Conservation (phyloP, 495 filamentous ascomycete genomes). For the Halenospora varia region DNA sequence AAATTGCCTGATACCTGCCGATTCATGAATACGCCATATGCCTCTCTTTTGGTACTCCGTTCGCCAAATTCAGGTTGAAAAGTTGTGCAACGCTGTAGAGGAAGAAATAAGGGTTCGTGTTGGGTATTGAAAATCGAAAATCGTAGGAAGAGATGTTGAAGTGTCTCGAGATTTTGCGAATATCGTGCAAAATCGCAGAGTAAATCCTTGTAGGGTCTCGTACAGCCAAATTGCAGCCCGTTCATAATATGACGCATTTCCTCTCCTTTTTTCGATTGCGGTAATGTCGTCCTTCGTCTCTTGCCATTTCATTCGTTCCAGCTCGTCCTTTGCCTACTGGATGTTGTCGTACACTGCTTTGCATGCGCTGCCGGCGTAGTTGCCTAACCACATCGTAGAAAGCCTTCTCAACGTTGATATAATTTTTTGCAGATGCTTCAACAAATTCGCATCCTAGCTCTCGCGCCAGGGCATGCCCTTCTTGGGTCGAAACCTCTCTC, state of each 20-base stretch:
- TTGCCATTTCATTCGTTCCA: constrained; percentile 12
- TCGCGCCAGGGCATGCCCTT: constrained; percentile 86
- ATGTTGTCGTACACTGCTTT: constrained; percentile 34
- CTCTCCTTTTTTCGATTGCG: constrained; percentile 9
- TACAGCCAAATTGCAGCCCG: background rate
- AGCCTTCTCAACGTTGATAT: constrained; percentile 97
- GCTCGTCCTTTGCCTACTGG: constrained; percentile 25
- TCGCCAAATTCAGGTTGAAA: constrained; percentile 23
- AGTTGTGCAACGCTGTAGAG: constrained; percentile 20
- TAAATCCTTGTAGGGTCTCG: background rate
- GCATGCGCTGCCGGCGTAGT: constrained; percentile 74
- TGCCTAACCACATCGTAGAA: constrained; percentile 97
- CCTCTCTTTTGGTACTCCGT: constrained; percentile 30
- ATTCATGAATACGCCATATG: constrained; percentile 25
- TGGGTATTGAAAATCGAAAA: background rate
- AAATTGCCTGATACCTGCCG: background rate
- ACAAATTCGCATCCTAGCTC: constrained; percentile 96
- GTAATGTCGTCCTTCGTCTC: constrained; percentile 21
- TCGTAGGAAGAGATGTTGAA: background rate
- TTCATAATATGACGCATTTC: constrained; percentile 34
- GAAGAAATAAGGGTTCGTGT: constrained; percentile 14
- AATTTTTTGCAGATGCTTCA: constrained; percentile 98
- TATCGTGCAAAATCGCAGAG: constrained; percentile 4
- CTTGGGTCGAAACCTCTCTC: constrained; percentile 92
- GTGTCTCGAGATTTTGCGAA: constrained; percentile 4